Base-by-base conservation (phyloP, 2,329 filamentous ascomycete species). In the Exophiala mesophila region DNA sequence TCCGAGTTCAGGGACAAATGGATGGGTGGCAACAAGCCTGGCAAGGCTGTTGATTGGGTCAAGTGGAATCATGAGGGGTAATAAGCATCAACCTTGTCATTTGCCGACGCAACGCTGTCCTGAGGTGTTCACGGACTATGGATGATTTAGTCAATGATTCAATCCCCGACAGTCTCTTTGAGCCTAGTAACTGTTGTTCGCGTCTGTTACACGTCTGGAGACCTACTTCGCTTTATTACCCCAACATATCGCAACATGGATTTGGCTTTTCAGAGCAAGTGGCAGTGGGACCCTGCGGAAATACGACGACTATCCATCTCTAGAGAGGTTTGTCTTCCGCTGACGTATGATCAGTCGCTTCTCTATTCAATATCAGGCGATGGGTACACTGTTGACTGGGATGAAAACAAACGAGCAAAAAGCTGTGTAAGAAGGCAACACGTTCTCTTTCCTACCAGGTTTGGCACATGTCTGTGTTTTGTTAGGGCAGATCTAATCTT, bases 241-340 rank as follows among this genome's bases (percentile, higher is more conserved):
- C 72, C 73, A 0, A 77, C 74, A 0, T 74, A 77, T 49, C 65
- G 73, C 5, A 72, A 76, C 38, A 50, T 77, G 12, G 72, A 77
- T 51, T 62, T 69, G 1, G 71, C 71, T 0, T 72, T 69, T 0
- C 63, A 74, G 0, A 65, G 71, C 31, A 35, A 42, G 1, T 76
- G 72, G 71, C 47, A 67, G 2, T 50, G 57, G 7, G 44, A 49
- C 3, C 53, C 69, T 15, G 53, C 66, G 24, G 49, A 50, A 10
- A 45, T 46, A 15, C 21, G 32, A 13, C 66, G 63, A 16, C 34
- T 62, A 9, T 49, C 55, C 2, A 53, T 54, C 1, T 52, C 52
- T 1, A 55, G 57, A 5, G 50, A 64, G 0, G 50, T 67, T 0
- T 65, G 58, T 30, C 60, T 70, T 0, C 55, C 70, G 0, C 60